Percentiles rank a stretch among this genome's conserved stretches.
These are phyloP conservation scores for Fusarium burgessii DNA, from an alignment of 2,329 filamentous ascomycete genomes.

Conservation along the genomic window DNA sequence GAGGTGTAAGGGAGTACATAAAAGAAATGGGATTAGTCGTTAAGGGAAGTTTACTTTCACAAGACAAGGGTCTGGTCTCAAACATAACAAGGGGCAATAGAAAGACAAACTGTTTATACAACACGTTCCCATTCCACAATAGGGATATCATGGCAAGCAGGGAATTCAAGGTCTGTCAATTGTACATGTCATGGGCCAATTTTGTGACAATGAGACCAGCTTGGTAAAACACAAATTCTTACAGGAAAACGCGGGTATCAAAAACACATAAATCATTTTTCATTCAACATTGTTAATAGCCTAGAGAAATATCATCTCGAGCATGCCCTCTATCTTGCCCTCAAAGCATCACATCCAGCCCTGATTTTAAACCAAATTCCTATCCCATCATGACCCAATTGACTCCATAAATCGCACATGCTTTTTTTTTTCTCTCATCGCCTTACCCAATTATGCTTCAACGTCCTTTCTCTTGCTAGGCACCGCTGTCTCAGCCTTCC, in stretches of 20 bases:
- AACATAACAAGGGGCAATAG: not conserved
- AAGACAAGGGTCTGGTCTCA: not conserved
- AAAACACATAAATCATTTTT: conserved; percentile 24
- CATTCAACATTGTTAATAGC: conserved; percentile 21
- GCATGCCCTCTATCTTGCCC: conserved; percentile 26
- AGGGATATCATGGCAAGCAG: not conserved
- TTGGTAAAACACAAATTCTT: not conserved
- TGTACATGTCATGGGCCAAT: not conserved
- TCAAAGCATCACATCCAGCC: conserved; percentile 18
- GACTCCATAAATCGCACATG: conserved; percentile 35
- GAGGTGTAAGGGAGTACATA: conserved; percentile 35
- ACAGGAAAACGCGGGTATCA: not conserved
- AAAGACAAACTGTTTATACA: not conserved
- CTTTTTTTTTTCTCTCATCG: conserved; percentile 5
- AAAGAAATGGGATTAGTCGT: conserved; percentile 2
- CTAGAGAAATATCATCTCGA: conserved; percentile 14
- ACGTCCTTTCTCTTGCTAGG: conserved; percentile 45
- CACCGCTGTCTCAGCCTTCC: conserved; percentile 44
- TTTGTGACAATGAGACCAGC: not conserved
- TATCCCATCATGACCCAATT: conserved; percentile 30
- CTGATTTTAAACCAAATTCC: conserved; percentile 27
- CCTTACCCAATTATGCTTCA: conserved; percentile 30
- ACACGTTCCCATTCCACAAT: not conserved
- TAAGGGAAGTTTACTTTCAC: not conserved
- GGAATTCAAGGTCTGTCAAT: not conserved